phyloP scores from a whole-genome alignment of 306 rosid genomes.

The Phaseolus lunatus region DNA sequence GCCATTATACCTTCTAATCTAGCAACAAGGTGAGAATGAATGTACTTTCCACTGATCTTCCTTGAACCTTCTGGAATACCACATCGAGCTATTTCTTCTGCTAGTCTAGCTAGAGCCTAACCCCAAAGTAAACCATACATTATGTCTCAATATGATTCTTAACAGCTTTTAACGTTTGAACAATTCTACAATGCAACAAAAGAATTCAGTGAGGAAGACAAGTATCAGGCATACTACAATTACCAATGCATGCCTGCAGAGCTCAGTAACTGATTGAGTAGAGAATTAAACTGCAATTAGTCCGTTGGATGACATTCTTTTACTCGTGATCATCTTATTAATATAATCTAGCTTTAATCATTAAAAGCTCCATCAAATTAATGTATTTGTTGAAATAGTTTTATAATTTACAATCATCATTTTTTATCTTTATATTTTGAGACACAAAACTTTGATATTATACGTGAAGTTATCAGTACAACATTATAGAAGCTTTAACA shows the following conservation, averaged over 20 bases:
- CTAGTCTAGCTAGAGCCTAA: conserved; percentile 77
- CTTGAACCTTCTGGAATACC: conserved; percentile 78
- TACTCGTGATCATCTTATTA: not conserved
- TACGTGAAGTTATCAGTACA: conserved; percentile 2
- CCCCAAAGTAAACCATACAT: conserved; percentile 39
- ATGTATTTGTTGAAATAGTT: not conserved
- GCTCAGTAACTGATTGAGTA: conserved; percentile 6
- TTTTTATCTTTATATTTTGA: not conserved
- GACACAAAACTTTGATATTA: conserved; percentile 17
- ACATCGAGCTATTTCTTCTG: conserved; percentile 81
- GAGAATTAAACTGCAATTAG: conserved; percentile 13
- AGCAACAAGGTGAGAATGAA: conserved; percentile 86
- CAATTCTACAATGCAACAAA: conserved; percentile 5
- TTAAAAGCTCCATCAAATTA: not conserved
- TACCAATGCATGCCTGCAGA: not conserved
- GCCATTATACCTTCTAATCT: conserved; percentile 72
- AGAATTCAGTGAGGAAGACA: conserved; percentile 10
- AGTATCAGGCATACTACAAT: conserved; percentile 5
- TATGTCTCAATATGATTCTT: conserved; percentile 26
- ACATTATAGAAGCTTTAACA: conserved; percentile 24
- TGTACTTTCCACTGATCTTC: conserved; percentile 92
- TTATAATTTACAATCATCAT: conserved; percentile 5
- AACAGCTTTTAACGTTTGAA: conserved; percentile 23
- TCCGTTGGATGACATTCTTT: conserved; percentile 24
- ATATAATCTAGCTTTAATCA: not conserved